Evolutionary conservation across 1,284 basidiomycete species (phyloP), one percentile per base, ranked within the genome.

Genomic region (Ustilago crameri): DNA sequence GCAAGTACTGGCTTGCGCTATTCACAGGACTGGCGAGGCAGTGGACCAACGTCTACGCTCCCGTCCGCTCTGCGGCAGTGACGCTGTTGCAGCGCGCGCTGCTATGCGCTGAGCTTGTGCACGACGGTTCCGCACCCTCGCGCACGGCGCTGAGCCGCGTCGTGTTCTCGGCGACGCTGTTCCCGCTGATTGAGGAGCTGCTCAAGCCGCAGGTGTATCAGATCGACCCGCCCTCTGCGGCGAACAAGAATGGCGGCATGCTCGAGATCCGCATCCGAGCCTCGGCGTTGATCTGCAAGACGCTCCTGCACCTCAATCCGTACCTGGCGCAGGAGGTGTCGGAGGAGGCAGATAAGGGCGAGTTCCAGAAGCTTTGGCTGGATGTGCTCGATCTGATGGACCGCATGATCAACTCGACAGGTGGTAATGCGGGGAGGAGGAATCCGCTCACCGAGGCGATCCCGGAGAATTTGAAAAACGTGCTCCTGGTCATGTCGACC

Each of bases 391-490:
- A 96, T 79, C 86, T 93, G 58, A 87, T 97, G 30, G 93, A 96
- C 83, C 88, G 92, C 18, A 86, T 97, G 77, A 95, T 97, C 90
- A 89, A 91, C 61, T 87, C 89, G 24, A 64, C 58, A 8, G 66
- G 54, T 18, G 64, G 42, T 23, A 54, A 57, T 27, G 37, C 64
- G 4, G 30, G 59, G 3, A 58, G 78, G 70, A 56, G 61, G 34
- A 65, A 61, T 49, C n/a, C 38, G 12, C 58, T 2, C 68, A 90
- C 91, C 79, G 95, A 99, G 83, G 94, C 95, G 0, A 88, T 97
- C 26, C 93, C 92, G 0, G 96, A 99, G 84, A 95, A 93, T 7
- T 87, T 98, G 74, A 98, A 98, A 85, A 98, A 98, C 82, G 92
- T 97, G 32, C 85, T 98, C 23, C 88, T 98, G 50, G 96, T 98